phyloP scores from a whole-genome alignment of 176 grass and related monocot genomes.

The Musa troglodytarum region DNA sequence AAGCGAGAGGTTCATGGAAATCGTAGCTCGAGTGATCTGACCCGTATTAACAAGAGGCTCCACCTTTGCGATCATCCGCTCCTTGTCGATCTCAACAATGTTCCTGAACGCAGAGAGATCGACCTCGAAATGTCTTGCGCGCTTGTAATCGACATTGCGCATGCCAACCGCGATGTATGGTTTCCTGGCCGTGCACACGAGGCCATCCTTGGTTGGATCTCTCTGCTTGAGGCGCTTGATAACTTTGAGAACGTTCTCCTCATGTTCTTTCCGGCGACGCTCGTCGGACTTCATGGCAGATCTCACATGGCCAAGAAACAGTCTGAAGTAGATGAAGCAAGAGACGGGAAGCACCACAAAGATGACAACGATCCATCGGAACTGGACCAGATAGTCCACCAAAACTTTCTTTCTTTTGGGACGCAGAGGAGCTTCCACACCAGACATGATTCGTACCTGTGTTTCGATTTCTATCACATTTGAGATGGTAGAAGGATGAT shows the following conservation, averaged over 20 bases:
- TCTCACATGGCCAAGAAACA: not conserved
- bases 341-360: not conserved
- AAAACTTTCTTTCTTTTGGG: not conserved
- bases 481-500: too few relatives aligned
- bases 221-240: not conserved
- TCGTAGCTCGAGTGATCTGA: not conserved
- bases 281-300: not conserved
- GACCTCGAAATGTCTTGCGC: not conserved
- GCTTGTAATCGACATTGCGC: not conserved
- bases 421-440: not conserved
- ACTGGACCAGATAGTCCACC: not conserved
- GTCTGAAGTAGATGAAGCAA: not conserved
- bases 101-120: not conserved
- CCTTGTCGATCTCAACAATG: not conserved
- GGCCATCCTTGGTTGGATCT: not conserved
- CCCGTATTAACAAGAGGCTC: slow-evolving; percentile 4
- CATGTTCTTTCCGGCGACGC: slow-evolving; percentile 5
- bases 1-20: not conserved
- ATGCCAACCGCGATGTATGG: slow-evolving; percentile 2
- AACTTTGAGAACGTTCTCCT: not conserved
- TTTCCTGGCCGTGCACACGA: slow-evolving; percentile 1
- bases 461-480: not conserved
- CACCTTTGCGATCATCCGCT: not conserved
- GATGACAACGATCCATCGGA: slow-evolving; percentile 1
- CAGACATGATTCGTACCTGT: not conserved